Evolutionary conservation across 352 stramenopile genomes (phyloP).

Genomic region (Globisporangium okanoganense): DNA sequence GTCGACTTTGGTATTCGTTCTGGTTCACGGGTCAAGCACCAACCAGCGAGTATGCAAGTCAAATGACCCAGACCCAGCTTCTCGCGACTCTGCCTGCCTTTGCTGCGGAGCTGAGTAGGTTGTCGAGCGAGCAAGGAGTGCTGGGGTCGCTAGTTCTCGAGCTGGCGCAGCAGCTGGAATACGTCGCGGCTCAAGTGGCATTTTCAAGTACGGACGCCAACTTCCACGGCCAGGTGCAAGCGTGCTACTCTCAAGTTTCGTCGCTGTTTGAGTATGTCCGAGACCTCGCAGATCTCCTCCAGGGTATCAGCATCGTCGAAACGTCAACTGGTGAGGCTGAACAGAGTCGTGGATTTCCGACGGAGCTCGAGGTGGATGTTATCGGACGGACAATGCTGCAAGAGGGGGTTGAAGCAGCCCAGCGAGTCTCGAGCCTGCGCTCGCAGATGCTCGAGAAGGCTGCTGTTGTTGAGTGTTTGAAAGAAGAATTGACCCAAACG

Average conservation of each 20-base stretch:
- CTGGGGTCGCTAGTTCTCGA: constrained; percentile 38
- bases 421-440: constrained; percentile 10
- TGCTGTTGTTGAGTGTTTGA: not conserved
- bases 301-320: constrained; percentile 46
- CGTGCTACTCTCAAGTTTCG: constrained; percentile 28
- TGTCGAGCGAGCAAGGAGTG: constrained; percentile 28
- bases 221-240: constrained; percentile 33
- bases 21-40: constrained; percentile 23
- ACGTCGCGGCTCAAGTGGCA: constrained; percentile 30
- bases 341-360: not conserved
- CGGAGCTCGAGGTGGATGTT: constrained; percentile 46
- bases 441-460: constrained; percentile 8
- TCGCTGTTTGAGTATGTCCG: constrained; percentile 35
- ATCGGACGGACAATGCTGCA: constrained; percentile 30
- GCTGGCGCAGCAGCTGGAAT: constrained; percentile 51
- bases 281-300: constrained; percentile 43
- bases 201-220: constrained; percentile 11
- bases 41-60: constrained; percentile 3
- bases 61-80: constrained; percentile 32
- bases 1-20: constrained; percentile 34
- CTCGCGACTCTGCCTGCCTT: constrained; percentile 38
- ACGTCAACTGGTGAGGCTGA: constrained; percentile 29
- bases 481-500: constrained; percentile 18
- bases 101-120: constrained; percentile 28
- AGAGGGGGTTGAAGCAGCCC: constrained; percentile 14